phyloP scores from a whole-genome alignment of 805 yeast genomes.

The Aciculoconidium aculeatum region DNA sequence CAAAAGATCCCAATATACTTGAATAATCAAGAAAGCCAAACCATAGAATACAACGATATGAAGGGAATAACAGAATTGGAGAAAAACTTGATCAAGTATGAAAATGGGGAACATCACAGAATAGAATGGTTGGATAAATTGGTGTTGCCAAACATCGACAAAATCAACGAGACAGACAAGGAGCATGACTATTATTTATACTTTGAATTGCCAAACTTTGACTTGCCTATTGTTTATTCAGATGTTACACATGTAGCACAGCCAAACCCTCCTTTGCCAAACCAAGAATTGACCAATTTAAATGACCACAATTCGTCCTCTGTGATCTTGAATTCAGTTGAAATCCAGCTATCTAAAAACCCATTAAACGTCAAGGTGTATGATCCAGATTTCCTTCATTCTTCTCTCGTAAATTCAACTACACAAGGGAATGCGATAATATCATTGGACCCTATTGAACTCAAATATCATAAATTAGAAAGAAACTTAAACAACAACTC shows the following conservation, averaged over 20 bases:
- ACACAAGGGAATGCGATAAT: constrained; percentile 17
- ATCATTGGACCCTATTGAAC: constrained; percentile 71
- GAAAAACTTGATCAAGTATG: constrained; percentile 51
- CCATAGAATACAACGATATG: constrained; percentile 16
- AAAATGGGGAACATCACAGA: constrained; percentile 56
- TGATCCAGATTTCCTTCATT: constrained; percentile 40
- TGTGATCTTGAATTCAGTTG: constrained; percentile 29
- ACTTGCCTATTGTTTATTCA: constrained; percentile 64
- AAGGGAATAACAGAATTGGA: constrained; percentile 36
- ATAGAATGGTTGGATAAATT: constrained; percentile 72
- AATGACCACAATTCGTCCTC: constrained; percentile 22
- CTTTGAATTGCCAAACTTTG: constrained; percentile 53
- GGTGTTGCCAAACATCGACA: constrained; percentile 39
- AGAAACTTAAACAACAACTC: constrained; percentile 71
- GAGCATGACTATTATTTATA: constrained; percentile 21
- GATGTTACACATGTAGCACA: constrained; percentile 41
- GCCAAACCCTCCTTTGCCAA: too few relatives aligned
- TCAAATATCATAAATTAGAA: constrained; percentile 77
- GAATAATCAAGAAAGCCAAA: too few relatives aligned
- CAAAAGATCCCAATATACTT: constrained; percentile 42
- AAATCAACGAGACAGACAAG: constrained; percentile 2
- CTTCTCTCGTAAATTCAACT: constrained; percentile 4
- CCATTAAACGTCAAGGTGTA: constrained; percentile 25
- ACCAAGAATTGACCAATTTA: constrained; percentile 4
- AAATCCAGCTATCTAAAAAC: constrained; percentile 19